phyloP scores from a whole-genome alignment of 306 rosid genomes.

The Astragalus membranaceus region DNA sequence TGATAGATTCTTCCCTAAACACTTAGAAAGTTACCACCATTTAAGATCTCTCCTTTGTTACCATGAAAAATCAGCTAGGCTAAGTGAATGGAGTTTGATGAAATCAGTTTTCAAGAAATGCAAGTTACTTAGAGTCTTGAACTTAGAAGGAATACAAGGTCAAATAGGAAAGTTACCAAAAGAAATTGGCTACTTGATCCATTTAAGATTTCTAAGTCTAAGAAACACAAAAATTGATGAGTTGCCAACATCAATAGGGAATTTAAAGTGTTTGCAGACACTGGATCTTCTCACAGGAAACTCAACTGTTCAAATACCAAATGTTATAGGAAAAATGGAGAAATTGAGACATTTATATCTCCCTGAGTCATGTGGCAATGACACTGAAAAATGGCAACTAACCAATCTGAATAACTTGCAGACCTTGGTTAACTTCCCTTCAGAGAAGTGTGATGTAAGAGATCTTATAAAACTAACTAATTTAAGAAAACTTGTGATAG shows the following conservation, averaged over 20 bases:
- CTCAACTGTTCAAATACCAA: slow-evolving; percentile 35
- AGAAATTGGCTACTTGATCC: slow-evolving; percentile 42
- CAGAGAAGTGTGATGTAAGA: slow-evolving; percentile 25
- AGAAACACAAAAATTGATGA: slow-evolving; percentile 34
- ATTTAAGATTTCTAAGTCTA: slow-evolving; percentile 34
- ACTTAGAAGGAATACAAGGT: slow-evolving; percentile 37
- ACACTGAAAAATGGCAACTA: slow-evolving; percentile 20
- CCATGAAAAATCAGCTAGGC: slow-evolving; percentile 2
- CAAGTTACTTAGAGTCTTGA: slow-evolving; percentile 43
- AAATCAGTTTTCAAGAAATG: slow-evolving; percentile 30
- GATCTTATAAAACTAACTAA: slow-evolving; percentile 25
- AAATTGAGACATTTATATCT: slow-evolving; percentile 44
- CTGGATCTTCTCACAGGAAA: slow-evolving; percentile 39
- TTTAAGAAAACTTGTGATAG: slow-evolving; percentile 40
- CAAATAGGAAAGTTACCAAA: slow-evolving; percentile 28
- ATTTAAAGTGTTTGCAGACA: slow-evolving; percentile 44
- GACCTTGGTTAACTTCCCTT: slow-evolving; percentile 45
- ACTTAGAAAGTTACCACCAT: slow-evolving; percentile 20
- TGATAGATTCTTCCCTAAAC: slow-evolving; percentile 20
- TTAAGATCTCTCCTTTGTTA: slow-evolving; percentile 46
- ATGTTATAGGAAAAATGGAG: slow-evolving; percentile 29
- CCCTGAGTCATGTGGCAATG: slow-evolving; percentile 29
- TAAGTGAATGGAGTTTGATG: slow-evolving; percentile 8
- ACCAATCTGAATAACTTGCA: slow-evolving; percentile 32
- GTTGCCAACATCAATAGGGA: slow-evolving; percentile 40